phyloP scores from a whole-genome alignment of 441 rosid genomes.

The Arabidopsis hybrid region DNA sequence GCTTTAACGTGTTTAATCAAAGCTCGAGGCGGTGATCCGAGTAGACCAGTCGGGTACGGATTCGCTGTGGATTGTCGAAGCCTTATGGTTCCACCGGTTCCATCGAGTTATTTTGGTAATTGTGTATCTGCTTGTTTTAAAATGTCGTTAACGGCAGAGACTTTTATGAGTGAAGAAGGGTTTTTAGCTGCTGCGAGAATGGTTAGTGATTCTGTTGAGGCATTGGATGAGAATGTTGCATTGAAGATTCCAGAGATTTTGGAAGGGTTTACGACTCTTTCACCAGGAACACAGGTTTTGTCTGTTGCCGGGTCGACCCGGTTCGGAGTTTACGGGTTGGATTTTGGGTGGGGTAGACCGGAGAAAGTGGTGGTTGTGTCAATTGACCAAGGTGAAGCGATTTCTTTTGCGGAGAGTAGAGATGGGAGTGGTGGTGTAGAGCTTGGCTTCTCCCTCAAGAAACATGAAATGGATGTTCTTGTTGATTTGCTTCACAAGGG shows the following conservation, averaged over 20 bases:
- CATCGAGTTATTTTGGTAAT: constrained; percentile 49
- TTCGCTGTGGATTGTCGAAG: constrained; percentile 48
- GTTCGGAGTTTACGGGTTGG: constrained; percentile 15
- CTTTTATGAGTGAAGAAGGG: constrained; percentile 44
- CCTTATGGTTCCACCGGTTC: constrained; percentile 48
- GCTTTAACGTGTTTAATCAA: constrained; percentile 37
- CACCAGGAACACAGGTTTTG: neutral
- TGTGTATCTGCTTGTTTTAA: constrained; percentile 18
- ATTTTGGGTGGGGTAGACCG: constrained; percentile 25
- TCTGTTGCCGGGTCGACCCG: constrained; percentile 25
- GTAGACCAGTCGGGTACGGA: constrained; percentile 10
- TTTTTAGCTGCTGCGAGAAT: constrained; percentile 35
- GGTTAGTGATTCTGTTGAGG: constrained; percentile 40
- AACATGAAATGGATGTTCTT: constrained; percentile 9
- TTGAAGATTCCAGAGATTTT: constrained; percentile 17
- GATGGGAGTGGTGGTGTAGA: constrained; percentile 22
- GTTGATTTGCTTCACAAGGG: neutral
- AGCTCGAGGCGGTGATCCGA: constrained; percentile 42
- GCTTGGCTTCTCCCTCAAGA: constrained; percentile 11
- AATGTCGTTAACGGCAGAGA: constrained; percentile 15
- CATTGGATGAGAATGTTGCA: constrained; percentile 21
- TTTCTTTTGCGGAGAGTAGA: constrained; percentile 6
- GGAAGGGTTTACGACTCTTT: neutral
- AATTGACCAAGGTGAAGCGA: constrained; percentile 12
- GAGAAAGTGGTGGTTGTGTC: constrained; percentile 24